Percentiles rank a stretch among this genome's conserved stretches.
phyloP scores from a whole-genome alignment of 2,329 filamentous ascomycete species.

The Hypoxylon sp. region DNA sequence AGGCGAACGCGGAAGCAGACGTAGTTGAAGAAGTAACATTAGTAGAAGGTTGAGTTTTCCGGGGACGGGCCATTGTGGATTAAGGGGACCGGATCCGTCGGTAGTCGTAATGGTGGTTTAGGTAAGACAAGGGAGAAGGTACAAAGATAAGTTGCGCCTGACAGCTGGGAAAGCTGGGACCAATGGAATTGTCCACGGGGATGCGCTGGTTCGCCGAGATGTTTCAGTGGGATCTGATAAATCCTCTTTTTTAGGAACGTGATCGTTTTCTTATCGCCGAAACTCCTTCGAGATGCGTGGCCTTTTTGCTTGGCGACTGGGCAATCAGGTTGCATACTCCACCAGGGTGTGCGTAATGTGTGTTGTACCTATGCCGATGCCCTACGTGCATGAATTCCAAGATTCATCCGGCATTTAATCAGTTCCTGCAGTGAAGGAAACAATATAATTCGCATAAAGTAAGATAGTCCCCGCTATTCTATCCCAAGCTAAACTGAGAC shows the following conservation, averaged over 20 bases:
- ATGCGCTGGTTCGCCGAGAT: conserved; percentile 12
- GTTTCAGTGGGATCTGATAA: conserved; percentile 28
- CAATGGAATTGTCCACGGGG: conserved; percentile 32
- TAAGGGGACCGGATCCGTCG: conserved; percentile 23
- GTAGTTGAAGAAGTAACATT: conserved; percentile 23
- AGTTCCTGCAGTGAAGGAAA: conserved; percentile 32
- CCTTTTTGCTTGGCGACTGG: conserved; percentile 27
- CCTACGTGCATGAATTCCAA: conserved; percentile 4
- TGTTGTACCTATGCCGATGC: conserved; percentile 4
- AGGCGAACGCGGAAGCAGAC: conserved; percentile 21
- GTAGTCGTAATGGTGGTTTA: not conserved
- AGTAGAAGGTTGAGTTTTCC: conserved; percentile 31
- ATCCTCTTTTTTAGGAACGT: not conserved
- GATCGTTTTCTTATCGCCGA: conserved; percentile 26
- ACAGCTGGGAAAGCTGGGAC: conserved; percentile 10
- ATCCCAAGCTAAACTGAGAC: not conserved
- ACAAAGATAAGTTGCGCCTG: conserved; percentile 17
- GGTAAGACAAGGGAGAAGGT: not conserved
- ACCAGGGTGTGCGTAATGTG: conserved; percentile 12
- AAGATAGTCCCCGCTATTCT: conserved; percentile 11
- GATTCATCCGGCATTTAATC: conserved; percentile 8
- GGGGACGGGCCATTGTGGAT: conserved; percentile 41
- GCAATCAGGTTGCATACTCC: conserved; percentile 7
- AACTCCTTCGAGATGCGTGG: conserved; percentile 17
- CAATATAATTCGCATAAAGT: conserved; percentile 7